phyloP scores from a whole-genome alignment of 345 rosid species.

The Gossypium raimondii region DNA sequence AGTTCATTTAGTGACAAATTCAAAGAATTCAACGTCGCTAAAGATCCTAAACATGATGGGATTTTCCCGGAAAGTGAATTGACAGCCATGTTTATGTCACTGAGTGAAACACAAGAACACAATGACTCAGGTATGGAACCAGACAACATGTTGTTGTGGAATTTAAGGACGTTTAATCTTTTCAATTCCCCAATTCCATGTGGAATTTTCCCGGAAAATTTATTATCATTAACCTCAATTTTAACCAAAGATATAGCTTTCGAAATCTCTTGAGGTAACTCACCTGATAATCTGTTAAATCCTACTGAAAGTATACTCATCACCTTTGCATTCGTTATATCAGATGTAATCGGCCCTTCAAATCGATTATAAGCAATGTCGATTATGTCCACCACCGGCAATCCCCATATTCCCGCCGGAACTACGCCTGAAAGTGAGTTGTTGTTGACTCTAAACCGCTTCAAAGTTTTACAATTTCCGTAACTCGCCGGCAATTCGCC shows the following conservation, averaged over 20 bases:
- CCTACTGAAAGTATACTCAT: conserved; percentile 41
- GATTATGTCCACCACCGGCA: conserved; percentile 56
- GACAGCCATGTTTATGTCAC: conserved; percentile 58
- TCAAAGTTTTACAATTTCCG: conserved; percentile 48
- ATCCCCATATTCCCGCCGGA: conserved; percentile 80
- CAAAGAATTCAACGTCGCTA: conserved; percentile 62
- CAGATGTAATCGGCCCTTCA: conserved; percentile 53
- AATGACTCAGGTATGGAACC: conserved; percentile 59
- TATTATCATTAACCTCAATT: conserved; percentile 53
- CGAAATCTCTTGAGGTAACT: conserved; percentile 65
- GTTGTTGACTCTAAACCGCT: conserved; percentile 64
- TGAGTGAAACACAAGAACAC: conserved; percentile 58
- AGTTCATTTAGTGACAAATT: conserved; percentile 67
- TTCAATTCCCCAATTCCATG: conserved; percentile 48
- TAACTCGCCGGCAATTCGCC: conserved; percentile 72
- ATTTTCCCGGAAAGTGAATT: conserved; percentile 65
- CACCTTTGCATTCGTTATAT: conserved; percentile 50
- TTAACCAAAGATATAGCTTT: conserved; percentile 35
- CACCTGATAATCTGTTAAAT: conserved; percentile 63
- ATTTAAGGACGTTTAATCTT: conserved; percentile 43
- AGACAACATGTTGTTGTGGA: conserved; percentile 56
- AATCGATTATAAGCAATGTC: conserved; percentile 56
- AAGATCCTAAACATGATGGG: conserved; percentile 57
- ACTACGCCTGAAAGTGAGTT: conserved; percentile 64
- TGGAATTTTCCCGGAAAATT: conserved; percentile 59